Evolutionary conservation across 495 filamentous ascomycete genomes (phyloP), one percentile per base, ranked within the genome.

Genomic region (Penicillium cinerascens): DNA sequence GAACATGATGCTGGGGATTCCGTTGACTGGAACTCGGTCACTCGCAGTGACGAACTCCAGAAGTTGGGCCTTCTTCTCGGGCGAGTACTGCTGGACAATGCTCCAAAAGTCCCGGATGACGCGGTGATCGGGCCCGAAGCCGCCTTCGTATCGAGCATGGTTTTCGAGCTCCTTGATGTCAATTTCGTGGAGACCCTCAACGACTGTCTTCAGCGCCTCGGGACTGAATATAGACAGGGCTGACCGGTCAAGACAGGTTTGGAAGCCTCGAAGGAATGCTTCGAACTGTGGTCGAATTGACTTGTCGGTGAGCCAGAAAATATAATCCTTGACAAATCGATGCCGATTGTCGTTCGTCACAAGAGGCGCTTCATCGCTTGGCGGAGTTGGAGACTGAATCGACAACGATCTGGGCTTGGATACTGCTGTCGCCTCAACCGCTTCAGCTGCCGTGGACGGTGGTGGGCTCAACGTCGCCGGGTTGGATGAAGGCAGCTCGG

Each of bases 11-110:
- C 84, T 88, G 52, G 78, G 76, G 52, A 89, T 79, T 10, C 92
- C 92, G 35, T 86, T 89, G 1, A 95, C 87, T 0, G 93, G 93
- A 6, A 97, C 77, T 8, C 93, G 82, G 66, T 96, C 91, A 66
- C 86, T 92, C 4, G 91, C 91, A 20, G 93, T 98, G 20, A 97
- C 92, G 56, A 98, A 98, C 65, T 97, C 91, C 48, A 98, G 75
- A 42, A 98, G 73, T 27, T 82, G 77, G 61, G 85, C 85, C 73
- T 85, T 82, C 42, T 78, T 78, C n/a, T 86, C 74, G 27, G 61
- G 57, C 3, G 84, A 75, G 64, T 84, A 96, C 7, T 64, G 58
- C 49, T 78, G 80, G 6, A 92, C 85, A 8, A 96, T 79, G 25
- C 68, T 75, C 93, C 93, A 98, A 68, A 98, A 97, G 51, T 89